Evolutionary conservation across 1,284 basidiomycete species (phyloP), one percentile per base, ranked within the genome.

Genomic region (Irpex lacteus): DNA sequence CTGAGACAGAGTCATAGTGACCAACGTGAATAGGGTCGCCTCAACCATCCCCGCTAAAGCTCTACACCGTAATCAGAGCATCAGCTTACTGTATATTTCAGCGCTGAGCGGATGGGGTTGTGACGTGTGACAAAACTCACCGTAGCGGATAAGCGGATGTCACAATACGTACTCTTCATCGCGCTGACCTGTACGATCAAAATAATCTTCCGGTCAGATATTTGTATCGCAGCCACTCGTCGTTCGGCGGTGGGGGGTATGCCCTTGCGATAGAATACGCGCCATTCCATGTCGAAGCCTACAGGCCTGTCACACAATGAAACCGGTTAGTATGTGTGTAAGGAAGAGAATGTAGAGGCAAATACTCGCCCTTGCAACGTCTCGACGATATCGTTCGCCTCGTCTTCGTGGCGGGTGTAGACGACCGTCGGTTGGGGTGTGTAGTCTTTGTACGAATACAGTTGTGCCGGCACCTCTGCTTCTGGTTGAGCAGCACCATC

Each of bases 201-300:
- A 26, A 88, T 83, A 36, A 80, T 78, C 1, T 73, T 67, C 59
- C 69, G 64, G 68, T 81, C 82, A 68, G 80, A 81, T 1, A 89
- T 62, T 68, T 89, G 87, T 2, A 88, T 78, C 0, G 86, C 74
- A 0, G 87, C 85, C 3, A 80, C 80, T 26, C 77, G 75, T 44
- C 79, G 73, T 62, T 80, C 75, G 37, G 64, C 67, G 37, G 64
- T 67, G 2, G 72, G 68, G 34, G 70, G 65, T 2, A 59, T 64
- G 44, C 72, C 69, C 5, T 67, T 68, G n/a, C 72, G 69, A 61
- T 75, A 78, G 50, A 75, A 69, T 19, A 83, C 78, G 9, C 79
- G 77, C 86, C 87, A 88, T 70, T 89, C 87, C 61, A 88, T 75
- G 70, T 89, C 87, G 52, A 88, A 84, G 2, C 85, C 86, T 7